A percentile compares a stretch with the other conserved stretches of the same genome.
Conservation (phyloP, 345 rosid genomes). For the Boechera retrofracta region DNA sequence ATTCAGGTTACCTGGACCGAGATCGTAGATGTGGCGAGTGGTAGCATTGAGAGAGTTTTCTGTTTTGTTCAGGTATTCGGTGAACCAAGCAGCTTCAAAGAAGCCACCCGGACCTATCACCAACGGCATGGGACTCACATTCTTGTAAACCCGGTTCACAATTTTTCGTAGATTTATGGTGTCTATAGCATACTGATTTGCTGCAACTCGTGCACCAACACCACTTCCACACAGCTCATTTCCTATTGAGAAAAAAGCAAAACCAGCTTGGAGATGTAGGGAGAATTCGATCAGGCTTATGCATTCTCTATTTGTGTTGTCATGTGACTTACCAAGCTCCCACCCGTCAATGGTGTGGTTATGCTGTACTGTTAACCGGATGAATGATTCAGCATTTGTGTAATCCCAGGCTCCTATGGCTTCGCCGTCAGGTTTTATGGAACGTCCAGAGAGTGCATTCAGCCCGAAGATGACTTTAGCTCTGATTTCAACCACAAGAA, state of each 20-base stretch:
- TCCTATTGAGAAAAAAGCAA: conserved; percentile 52
- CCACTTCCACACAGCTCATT: conserved; percentile 87
- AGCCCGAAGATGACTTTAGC: conserved; percentile 76
- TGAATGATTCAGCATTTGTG: conserved; percentile 74
- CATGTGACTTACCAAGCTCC: conserved; percentile 76
- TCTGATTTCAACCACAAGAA: conserved; percentile 47
- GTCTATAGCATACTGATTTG: conserved; percentile 74
- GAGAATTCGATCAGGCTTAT: neutral
- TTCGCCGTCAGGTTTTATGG: conserved; percentile 50
- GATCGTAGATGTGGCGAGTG: conserved; percentile 92
- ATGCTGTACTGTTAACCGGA: conserved; percentile 59
- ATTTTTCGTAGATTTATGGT: conserved; percentile 58
- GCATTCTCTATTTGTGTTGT: neutral
- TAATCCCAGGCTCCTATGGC: conserved; percentile 78
- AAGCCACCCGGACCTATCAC: conserved; percentile 91
- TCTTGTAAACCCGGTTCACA: conserved; percentile 57
- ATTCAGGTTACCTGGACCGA: conserved; percentile 77
- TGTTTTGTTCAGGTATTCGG: conserved; percentile 61
- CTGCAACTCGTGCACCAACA: conserved; percentile 75
- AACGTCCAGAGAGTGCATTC: conserved; percentile 70
- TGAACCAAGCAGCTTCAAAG: conserved; percentile 74
- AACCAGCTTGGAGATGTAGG: neutral
- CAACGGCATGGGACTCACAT: conserved; percentile 59
- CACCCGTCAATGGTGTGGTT: conserved; percentile 65
- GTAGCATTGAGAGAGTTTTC: conserved; percentile 56